Evolutionary conservation across 2,329 filamentous ascomycete genomes (phyloP).

Genomic region (Microdochium paspali): DNA sequence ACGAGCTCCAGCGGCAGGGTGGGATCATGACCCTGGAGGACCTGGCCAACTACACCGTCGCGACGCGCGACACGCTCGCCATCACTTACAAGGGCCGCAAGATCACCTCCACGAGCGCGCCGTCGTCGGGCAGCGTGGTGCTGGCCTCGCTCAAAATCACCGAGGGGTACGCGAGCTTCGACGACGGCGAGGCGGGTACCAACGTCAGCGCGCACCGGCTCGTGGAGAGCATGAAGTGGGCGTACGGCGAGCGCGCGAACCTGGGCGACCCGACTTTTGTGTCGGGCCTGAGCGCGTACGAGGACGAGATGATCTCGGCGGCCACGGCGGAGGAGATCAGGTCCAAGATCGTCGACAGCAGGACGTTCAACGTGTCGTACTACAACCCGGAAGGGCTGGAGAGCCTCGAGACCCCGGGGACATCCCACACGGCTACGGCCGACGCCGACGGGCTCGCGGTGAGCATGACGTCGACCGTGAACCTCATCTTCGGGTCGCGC

Average conservation of each 20-base stretch:
- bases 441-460: slow-evolving; percentile 65
- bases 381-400: slow-evolving; percentile 38
- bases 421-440: slow-evolving; percentile 56
- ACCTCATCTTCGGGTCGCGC: slow-evolving; percentile 68
- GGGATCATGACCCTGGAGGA: slow-evolving; percentile 81
- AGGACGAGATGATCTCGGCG: slow-evolving; percentile 56
- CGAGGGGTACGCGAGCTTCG: slow-evolving; percentile 59
- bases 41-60: slow-evolving; percentile 63
- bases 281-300: slow-evolving; percentile 46
- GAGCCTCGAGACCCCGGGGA: slow-evolving; percentile 53
- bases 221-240: slow-evolving; percentile 78
- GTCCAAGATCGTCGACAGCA: slow-evolving; percentile 30
- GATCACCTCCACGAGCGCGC: slow-evolving; percentile 58
- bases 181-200: slow-evolving; percentile 36
- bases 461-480: slow-evolving; percentile 72
- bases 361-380: slow-evolving; percentile 26
- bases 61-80: slow-evolving; percentile 47
- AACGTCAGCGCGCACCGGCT: slow-evolving; percentile 65
- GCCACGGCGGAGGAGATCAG: slow-evolving; percentile 43
- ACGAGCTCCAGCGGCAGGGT: slow-evolving; percentile 49
- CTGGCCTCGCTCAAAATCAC: slow-evolving; percentile 67
- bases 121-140: slow-evolving; percentile 64
- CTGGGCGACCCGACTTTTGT: slow-evolving; percentile 73
- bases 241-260: slow-evolving; percentile 62
- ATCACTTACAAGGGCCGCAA: slow-evolving; percentile 63